Evolutionary conservation across 768 basidiomycete species (phyloP), one percentile per base, ranked within the genome.

Genomic region (Tricholoma terreum): DNA sequence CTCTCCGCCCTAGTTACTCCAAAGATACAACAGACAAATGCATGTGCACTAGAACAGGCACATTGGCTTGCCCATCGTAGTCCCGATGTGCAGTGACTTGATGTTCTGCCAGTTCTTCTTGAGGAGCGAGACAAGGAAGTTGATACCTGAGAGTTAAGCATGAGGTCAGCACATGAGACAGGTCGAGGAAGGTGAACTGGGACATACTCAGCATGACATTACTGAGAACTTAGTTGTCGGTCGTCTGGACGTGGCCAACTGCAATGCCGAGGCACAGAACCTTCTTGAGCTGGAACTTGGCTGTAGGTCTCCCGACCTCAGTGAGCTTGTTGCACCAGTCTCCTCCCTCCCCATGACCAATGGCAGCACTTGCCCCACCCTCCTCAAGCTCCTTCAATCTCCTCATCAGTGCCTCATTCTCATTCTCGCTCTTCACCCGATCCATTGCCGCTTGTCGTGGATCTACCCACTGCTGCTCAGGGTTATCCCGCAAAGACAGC

Each of bases 31-130:
- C 24, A 27, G 24, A 27, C 24, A 27, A 27, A 27, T 6, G 6
- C 24, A 46, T 17, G 60, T 46, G 65, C 56, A 50, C 81, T 81
- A 98, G 87, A 89, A 98, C 62, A 98, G 81, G 58, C 95, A 93
- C 68, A 95, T 77, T 59, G 95, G 93, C 80, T 96, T 96, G 83
- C 96, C 95, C 96, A 98, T 99, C 71, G 95, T 94, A 68, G 87
- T 86, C 84, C 98, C 98, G 82, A 99, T 87, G 83, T 97, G 94
- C 63, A 98, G 82, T 53, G 94, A 96, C 80, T 94, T 94, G 81
- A 98, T 89, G 79, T 98, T 99, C 77, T 98, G 97, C 94, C 94
- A 93, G 81, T 96, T 92, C 85, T 99, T 99, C 86, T 98, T 98
- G 73, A 99, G 86, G 60, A 99, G 80, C 17, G 96, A 98, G 70